phyloP scores from a whole-genome alignment of 805 yeast species.

The Yamadazyma sp. region DNA sequence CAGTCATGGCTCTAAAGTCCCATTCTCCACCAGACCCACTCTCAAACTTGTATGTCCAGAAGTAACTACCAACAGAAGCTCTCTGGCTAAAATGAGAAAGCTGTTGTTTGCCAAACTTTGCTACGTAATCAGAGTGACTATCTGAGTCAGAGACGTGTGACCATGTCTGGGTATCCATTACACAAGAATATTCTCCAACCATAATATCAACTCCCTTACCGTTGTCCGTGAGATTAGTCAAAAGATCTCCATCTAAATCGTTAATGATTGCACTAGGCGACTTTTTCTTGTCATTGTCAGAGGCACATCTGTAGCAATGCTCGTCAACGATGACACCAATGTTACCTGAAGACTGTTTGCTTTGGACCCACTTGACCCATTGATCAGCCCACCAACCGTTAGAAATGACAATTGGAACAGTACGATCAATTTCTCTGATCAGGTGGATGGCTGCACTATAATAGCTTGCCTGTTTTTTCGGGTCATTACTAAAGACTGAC shows the following conservation, averaged over 20 bases:
- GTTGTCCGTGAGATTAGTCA: slow-evolving; percentile 47
- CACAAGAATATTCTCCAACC: slow-evolving; percentile 91
- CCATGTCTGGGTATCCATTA: slow-evolving; percentile 79
- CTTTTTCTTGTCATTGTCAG: slow-evolving; percentile 68
- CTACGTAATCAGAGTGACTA: slow-evolving; percentile 57
- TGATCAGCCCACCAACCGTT: slow-evolving; percentile 93
- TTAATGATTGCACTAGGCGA: slow-evolving; percentile 60
- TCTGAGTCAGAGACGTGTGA: slow-evolving; percentile 39
- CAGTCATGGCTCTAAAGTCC: slow-evolving; percentile 82
- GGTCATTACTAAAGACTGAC: slow-evolving; percentile 57
- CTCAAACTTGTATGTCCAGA: slow-evolving; percentile 89
- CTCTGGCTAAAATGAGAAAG: slow-evolving; percentile 45
- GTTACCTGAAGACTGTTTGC: slow-evolving; percentile 34
- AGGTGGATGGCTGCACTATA: slow-evolving; percentile 63
- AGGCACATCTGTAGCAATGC: slow-evolving; percentile 84
- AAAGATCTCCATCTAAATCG: slow-evolving; percentile 51
- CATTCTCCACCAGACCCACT: slow-evolving; percentile 95
- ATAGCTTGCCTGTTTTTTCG: slow-evolving; percentile 53
- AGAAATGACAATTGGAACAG: slow-evolving; percentile 74
- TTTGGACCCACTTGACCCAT: slow-evolving; percentile 68
- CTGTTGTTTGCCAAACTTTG: slow-evolving; percentile 62
- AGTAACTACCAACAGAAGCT: slow-evolving; percentile 71
- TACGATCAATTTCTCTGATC: slow-evolving; percentile 54
- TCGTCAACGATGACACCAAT: slow-evolving; percentile 76
- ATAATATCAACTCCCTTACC: slow-evolving; percentile 61